These are phyloP conservation scores for Chenopodium suecicum DNA, from an alignment of 148 eudicot genomes.

Conservation along the genomic window DNA sequence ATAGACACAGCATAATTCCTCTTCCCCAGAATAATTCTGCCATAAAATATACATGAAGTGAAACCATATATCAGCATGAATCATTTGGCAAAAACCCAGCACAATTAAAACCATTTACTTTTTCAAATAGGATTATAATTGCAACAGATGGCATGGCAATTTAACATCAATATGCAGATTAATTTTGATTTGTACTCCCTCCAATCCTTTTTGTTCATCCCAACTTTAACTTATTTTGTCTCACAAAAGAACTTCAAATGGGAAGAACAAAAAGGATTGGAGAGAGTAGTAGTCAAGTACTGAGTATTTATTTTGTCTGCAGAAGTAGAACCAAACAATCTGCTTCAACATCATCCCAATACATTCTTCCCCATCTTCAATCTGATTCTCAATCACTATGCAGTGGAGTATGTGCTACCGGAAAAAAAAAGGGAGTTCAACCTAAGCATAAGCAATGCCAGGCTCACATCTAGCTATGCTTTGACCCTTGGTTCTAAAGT, in stretches of 20 bases:
- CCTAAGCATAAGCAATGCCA: not conserved
- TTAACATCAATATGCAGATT: not conserved
- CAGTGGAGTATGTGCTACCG: not conserved
- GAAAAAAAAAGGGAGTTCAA: not conserved
- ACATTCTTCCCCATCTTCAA: not conserved
- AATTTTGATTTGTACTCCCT: no score
- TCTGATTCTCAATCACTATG: not conserved
- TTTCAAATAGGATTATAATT: not conserved
- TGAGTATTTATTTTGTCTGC: not conserved
- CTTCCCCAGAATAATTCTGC: slow-evolving; percentile 65
- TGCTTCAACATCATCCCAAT: not conserved
- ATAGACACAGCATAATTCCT: slow-evolving; percentile 71
- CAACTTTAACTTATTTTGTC: no score
- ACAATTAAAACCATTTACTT: not conserved
- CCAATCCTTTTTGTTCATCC: no score
- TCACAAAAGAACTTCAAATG: no score
- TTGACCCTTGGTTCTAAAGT: not conserved
- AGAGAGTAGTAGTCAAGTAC: no score
- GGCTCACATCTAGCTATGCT: not conserved
- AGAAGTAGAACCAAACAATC: not conserved
- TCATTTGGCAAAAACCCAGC: not conserved
- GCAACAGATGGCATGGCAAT: not conserved
- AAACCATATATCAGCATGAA: slow-evolving; percentile 5
- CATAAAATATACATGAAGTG: not conserved
- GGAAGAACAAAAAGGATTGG: no score